Conservation (phyloP, 73 alveolate genomes). For the Symbiodinium pilosum region DNA sequence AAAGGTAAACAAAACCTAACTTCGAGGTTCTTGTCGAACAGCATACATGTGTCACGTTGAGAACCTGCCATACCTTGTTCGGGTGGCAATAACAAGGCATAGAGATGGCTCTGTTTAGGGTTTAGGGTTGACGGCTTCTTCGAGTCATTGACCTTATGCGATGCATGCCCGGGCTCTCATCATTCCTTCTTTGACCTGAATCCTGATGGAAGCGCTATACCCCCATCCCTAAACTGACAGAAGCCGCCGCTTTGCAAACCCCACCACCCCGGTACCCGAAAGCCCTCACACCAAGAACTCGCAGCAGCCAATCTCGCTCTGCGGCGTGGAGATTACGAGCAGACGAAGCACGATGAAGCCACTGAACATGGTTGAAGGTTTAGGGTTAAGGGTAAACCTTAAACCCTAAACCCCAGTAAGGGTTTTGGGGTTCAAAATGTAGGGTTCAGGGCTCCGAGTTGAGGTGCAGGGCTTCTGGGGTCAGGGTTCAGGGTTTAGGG, state of each 20-base stretch:
- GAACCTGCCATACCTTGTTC: no score
- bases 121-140: no score
- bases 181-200: no score
- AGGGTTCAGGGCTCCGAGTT: neutral
- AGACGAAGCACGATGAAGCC: neutral
- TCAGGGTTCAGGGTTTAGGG: neutral
- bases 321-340: slow-evolving; percentile 5
- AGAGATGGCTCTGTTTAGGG: no score
- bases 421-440: no score
- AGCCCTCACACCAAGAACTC: neutral
- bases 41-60: no score
- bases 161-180: no score
- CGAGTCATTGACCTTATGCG: no score
- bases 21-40: no score
- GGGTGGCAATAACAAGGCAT: no score
- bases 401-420: neutral
- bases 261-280: no score
- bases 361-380: neutral
- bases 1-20: no score
- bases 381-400: neutral
- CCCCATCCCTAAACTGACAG: neutral
- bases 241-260: neutral
- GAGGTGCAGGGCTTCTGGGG: neutral
- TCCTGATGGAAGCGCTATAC: neutral
- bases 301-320: slow-evolving; percentile 7